Conservation (phyloP, 2,329 filamentous ascomycete genomes). For the Colletotrichum godetiae region DNA sequence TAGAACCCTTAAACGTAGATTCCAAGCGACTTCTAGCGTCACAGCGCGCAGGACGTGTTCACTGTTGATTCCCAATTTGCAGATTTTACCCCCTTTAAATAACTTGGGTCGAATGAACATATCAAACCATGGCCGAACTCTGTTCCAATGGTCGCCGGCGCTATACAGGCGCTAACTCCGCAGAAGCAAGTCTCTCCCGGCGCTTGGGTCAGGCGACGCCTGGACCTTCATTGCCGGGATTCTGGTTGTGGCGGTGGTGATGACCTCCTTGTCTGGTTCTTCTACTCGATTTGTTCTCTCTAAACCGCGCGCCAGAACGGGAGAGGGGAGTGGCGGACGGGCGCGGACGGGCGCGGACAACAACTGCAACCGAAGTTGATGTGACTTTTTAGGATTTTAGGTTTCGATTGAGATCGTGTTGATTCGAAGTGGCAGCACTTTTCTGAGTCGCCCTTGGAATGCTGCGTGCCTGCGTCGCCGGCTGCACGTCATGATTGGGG, state of each 20-base stretch:
- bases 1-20: neutral
- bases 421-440: neutral
- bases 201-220: constrained; percentile 1
- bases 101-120: neutral
- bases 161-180: neutral
- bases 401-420: neutral
- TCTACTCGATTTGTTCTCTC: neutral
- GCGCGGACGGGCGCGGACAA: neutral
- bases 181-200: neutral
- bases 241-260: neutral
- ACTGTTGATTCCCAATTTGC: neutral
- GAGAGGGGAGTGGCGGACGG: neutral
- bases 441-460: neutral
- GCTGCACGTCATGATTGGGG: neutral
- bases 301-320: constrained; percentile 9
- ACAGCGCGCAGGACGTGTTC: neutral
- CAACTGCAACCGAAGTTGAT: neutral
- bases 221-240: neutral
- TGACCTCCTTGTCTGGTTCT: neutral
- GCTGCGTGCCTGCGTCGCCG: neutral
- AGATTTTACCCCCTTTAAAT: neutral
- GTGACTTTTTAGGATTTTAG: neutral
- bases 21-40: neutral
- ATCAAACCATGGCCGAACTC: constrained; percentile 31
- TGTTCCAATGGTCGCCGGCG: constrained; percentile 4